Evolutionary conservation across 805 yeast species (phyloP).

Genomic region (Kluyveromyces nonfermentans): DNA sequence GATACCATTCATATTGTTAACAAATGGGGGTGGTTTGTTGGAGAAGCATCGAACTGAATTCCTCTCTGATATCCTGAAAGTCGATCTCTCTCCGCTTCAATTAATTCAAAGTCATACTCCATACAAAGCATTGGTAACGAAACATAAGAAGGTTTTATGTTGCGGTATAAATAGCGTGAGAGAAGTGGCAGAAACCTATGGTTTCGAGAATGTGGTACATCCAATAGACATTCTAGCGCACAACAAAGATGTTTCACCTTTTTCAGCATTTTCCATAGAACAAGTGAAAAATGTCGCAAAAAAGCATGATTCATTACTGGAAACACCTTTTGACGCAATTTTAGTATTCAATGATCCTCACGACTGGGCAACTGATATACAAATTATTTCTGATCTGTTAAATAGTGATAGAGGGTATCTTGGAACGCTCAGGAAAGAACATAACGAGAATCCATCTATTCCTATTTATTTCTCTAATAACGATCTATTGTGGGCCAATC

Average conservation of each 20-base stretch:
- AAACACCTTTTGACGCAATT: constrained; percentile 56
- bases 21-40: constrained; percentile 82
- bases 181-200: constrained; percentile 64
- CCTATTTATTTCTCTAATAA: constrained; percentile 76
- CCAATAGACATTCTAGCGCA: constrained; percentile 62
- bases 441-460: constrained; percentile 39
- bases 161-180: constrained; percentile 73
- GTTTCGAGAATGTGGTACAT: constrained; percentile 64
- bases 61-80: constrained; percentile 37
- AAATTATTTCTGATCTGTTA: constrained; percentile 62
- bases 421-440: constrained; percentile 45
- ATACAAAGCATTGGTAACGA: constrained; percentile 46
- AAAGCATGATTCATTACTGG: constrained; percentile 16
- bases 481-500: constrained; percentile 84
- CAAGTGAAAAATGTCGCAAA: constrained; percentile 35
- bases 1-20: constrained; percentile 73
- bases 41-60: constrained; percentile 53
- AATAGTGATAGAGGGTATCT: constrained; percentile 52
- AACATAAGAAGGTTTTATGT: constrained; percentile 56
- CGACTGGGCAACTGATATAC: constrained; percentile 79
- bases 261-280: constrained; percentile 60
- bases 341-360: constrained; percentile 83
- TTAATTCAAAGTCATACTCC: constrained; percentile 87
- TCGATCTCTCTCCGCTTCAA: constrained; percentile 45
- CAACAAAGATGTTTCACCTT: constrained; percentile 55